Evolutionary conservation across 495 filamentous ascomycete species (phyloP), one percentile per base, ranked within the genome.

Genomic region (Hyaloscypha bicolor): DNA sequence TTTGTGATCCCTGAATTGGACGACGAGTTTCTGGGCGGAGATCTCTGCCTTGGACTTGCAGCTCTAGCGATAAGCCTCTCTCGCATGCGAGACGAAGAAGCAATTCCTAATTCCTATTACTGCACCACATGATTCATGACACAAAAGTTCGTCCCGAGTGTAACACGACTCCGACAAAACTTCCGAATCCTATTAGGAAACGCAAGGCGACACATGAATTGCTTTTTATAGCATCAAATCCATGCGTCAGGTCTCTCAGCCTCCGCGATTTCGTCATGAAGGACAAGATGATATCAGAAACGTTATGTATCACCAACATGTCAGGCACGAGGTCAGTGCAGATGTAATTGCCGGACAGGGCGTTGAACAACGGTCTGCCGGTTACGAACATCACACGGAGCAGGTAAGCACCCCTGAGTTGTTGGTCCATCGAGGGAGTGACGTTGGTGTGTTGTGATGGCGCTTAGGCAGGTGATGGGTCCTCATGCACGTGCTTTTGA

Each of bases 381-480:
- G 16, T 19, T 19, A 48, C 3, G 8, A 14, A 48, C 42, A 48
- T 48, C 29, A 51, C 21, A 29, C 6, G 25, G 55, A 29, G 37
- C 29, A 48, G 25, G 25, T 29, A 70, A 25, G 60, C 30, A 58
- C 37, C 53, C 39, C 39, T 21, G 45, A 33, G 45, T 57, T 42
- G 63, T 37, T 37, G 35, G 8, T 37, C 8, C 12, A 8, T 37
- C 35, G 35, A 37, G 35, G 8, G 12, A 37, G 35, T 37, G 35
- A 37, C 35, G 35, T 37, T 37, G 35, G 8, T 67, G 60, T 64
- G 53, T 64, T 55, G 60, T 59, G 60, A 66, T 63, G 64, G 68
- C 68, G 68, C 68, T 67, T 70, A 70, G 37, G 68, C 64, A 70
- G 53, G 68, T 70, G 68, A 66, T 60, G 42, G 42, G 35, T 37